Conservation (phyloP, 2,329 filamentous ascomycete genomes). For the Aspergillus sp. region DNA sequence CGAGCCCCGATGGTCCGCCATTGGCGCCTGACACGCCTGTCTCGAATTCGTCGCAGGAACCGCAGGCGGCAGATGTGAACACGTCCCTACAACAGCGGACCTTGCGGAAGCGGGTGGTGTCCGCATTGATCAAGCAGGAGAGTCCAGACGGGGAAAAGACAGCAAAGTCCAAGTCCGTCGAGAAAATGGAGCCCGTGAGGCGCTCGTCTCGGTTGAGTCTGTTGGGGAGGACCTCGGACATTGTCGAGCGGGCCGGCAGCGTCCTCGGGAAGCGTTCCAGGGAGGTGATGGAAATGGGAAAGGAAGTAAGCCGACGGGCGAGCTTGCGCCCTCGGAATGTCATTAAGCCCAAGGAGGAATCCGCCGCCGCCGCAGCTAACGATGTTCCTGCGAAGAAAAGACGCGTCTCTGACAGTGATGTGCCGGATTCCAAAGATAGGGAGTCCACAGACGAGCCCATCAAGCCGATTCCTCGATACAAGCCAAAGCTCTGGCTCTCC, state of each 20-base stretch:
- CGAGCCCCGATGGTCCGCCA: constrained; percentile 15
- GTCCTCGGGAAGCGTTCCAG: constrained; percentile 53
- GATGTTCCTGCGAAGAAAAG: constrained; percentile 32
- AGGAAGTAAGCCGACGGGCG: constrained; percentile 47
- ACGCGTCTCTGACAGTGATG: constrained; percentile 31
- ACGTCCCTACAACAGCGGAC: constrained; percentile 20
- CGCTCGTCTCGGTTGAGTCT: constrained; percentile 37
- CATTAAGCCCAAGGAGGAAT: constrained; percentile 17
- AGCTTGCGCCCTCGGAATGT: constrained; percentile 48
- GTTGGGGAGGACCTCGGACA: constrained; percentile 35
- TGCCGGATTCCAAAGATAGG: constrained; percentile 15
- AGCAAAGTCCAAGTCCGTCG: constrained; percentile 11
- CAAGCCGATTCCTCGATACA: constrained; percentile 21
- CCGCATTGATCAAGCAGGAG: constrained; percentile 17
- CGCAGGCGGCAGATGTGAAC: constrained; percentile 13
- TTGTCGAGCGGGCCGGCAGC: constrained; percentile 40
- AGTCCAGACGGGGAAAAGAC: constrained; percentile 16
- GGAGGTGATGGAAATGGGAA: constrained; percentile 45
- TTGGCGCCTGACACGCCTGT: constrained; percentile 24
- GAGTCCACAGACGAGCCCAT: constrained; percentile 11
- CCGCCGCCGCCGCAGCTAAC: constrained; percentile 11
- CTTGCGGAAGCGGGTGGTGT: constrained; percentile 24
- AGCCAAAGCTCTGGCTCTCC: constrained; percentile 64
- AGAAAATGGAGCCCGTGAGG: constrained; percentile 22
- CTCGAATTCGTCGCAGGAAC: constrained; percentile 26